A percentile compares a stretch with the other conserved stretches of the same genome.
Conservation (phyloP, 768 basidiomycete species). For the Imleria badia region DNA sequence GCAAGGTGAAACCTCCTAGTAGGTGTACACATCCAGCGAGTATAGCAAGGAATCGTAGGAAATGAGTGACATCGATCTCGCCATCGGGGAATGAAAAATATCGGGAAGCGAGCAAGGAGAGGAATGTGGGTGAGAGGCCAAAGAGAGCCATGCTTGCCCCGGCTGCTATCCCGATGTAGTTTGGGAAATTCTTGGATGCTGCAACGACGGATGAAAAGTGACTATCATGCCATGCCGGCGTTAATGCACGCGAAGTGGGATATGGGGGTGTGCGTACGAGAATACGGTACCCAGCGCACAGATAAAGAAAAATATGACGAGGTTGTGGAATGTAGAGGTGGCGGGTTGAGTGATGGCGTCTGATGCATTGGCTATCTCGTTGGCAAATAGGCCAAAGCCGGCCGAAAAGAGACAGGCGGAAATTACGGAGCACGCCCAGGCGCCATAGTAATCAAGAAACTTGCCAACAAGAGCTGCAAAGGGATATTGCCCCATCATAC, state of each 20-base stretch:
- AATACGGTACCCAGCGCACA: conserved; percentile 68
- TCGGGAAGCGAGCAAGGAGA: conserved; percentile 61
- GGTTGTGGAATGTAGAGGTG: conserved; percentile 46
- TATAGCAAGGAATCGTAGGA: conserved; percentile 56
- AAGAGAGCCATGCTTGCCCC: conserved; percentile 72
- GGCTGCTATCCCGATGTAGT: conserved; percentile 61
- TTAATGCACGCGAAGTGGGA: conserved; percentile 1
- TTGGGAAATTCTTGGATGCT: conserved; percentile 68
- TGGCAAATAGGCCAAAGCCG: conserved; percentile 65
- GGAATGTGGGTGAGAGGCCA: conserved; percentile 77
- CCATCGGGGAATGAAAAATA: conserved; percentile 53
- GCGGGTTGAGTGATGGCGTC: conserved; percentile 39
- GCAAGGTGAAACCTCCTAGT: conserved; percentile 49
- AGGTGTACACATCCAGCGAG: conserved; percentile 53
- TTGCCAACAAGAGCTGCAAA: conserved; percentile 69
- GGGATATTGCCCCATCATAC: conserved; percentile 81
- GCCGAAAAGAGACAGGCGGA: conserved; percentile 56
- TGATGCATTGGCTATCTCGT: conserved; percentile 50
- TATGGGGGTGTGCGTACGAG: conserved; percentile 50
- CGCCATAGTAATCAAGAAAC: conserved; percentile 64
- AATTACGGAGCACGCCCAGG: conserved; percentile 63
- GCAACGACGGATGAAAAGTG: conserved; percentile 77
- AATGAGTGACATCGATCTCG: conserved; percentile 48
- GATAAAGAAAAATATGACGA: conserved; percentile 60
- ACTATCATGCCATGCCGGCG: conserved; percentile 23